These are phyloP conservation scores for Taphrina sp. DNA, from an alignment of 1,139 yeast genomes.

Conservation along the genomic window DNA sequence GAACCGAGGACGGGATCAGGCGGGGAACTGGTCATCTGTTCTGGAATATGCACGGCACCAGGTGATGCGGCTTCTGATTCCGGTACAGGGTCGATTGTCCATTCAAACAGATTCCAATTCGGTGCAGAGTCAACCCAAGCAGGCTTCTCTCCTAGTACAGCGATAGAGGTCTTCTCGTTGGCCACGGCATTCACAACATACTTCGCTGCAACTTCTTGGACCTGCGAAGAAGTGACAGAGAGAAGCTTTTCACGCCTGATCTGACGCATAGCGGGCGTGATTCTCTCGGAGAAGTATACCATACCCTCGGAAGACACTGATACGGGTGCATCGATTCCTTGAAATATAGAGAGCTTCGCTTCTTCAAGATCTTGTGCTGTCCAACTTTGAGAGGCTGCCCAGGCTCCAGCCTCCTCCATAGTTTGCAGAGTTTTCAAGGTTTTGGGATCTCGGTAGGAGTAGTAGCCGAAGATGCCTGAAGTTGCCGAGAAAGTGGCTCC, in stretches of 20 bases:
- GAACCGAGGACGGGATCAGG: background rate
- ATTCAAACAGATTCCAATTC: constrained; percentile 35
- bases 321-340: constrained; percentile 84
- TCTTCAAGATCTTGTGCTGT: constrained; percentile 70
- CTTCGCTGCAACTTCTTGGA: constrained; percentile 60
- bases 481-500: constrained; percentile 82
- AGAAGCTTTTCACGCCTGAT: constrained; percentile 65
- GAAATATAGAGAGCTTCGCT: constrained; percentile 87
- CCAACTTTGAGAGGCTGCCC: constrained; percentile 56
- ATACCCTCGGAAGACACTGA: constrained; percentile 79
- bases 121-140: constrained; percentile 34
- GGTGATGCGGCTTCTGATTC: constrained; percentile 1
- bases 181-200: constrained; percentile 49
- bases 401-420: constrained; percentile 57
- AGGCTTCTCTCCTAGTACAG: constrained; percentile 36
- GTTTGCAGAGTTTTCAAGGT: constrained; percentile 66
- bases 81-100: constrained; percentile 23
- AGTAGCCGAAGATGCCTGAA: constrained; percentile 76
- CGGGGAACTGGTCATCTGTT: background rate
- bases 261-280: constrained; percentile 79
- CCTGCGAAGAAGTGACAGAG: constrained; percentile 61
- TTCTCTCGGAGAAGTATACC: constrained; percentile 61
- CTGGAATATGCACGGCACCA: background rate
- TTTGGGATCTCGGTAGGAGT: constrained; percentile 92
- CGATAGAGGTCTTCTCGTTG: constrained; percentile 33